Evolutionary conservation across 2,329 filamentous ascomycete genomes (phyloP).

Genomic region (Fusarium camptoceras): DNA sequence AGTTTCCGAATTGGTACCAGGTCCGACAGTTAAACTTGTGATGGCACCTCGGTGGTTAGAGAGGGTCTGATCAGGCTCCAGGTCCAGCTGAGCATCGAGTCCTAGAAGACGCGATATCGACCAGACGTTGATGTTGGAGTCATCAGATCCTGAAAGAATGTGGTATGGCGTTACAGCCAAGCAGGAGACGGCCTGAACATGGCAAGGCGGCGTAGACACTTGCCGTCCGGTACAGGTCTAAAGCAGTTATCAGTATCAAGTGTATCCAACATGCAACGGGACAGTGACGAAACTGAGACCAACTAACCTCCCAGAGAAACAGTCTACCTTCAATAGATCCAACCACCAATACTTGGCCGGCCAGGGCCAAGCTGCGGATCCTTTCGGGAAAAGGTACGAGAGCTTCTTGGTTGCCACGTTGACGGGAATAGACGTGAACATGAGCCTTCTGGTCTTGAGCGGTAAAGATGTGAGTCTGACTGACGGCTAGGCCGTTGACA

Average conservation of each 20-base stretch:
- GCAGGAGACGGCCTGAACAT: conserved; percentile 83
- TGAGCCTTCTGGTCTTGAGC: conserved; percentile 93
- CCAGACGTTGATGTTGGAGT: conserved; percentile 95
- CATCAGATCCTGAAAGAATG: conserved; percentile 81
- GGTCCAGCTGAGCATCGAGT: conserved; percentile 64
- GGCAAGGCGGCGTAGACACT: conserved; percentile 79
- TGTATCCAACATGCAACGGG: conserved; percentile 24
- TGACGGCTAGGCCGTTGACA: conserved; percentile 82
- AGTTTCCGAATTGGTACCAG: conserved; percentile 74
- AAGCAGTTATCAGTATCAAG: conserved; percentile 41
- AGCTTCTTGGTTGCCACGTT: conserved; percentile 87
- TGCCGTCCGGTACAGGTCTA: conserved; percentile 81
- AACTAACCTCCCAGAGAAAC: conserved; percentile 88
- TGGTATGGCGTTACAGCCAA: conserved; percentile 78
- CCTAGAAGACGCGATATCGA: conserved; percentile 79
- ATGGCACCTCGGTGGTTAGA: conserved; percentile 81
- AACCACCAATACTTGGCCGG: conserved; percentile 78
- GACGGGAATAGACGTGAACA: conserved; percentile 89
- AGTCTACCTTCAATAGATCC: conserved; percentile 88
- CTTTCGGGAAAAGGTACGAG: conserved; percentile 88
- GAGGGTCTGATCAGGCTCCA: conserved; percentile 80
- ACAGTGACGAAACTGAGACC: conserved; percentile 28
- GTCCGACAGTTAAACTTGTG: conserved; percentile 71
- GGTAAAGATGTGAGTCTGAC: conserved; percentile 85
- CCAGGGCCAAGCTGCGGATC: conserved; percentile 81